Evolutionary conservation across 2,329 filamentous ascomycete species (phyloP).

Genomic region (Aspergillus fumigatiaffinis): DNA sequence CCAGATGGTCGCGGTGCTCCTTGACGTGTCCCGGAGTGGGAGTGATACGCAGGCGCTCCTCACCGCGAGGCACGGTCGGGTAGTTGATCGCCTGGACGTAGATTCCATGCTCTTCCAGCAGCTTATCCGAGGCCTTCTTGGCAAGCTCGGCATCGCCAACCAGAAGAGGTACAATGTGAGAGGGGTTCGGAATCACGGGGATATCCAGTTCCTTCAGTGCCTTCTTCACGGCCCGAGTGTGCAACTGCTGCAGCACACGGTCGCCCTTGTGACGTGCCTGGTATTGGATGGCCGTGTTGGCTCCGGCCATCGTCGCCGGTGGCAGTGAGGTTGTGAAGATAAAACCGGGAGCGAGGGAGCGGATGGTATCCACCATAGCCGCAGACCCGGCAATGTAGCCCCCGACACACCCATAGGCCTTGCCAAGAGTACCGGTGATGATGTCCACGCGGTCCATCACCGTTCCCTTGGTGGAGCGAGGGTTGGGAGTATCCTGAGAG

Average conservation of each 20-base stretch:
- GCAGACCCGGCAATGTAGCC: constrained; percentile 92
- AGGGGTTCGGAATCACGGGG: constrained; percentile 95
- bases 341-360: constrained; percentile 92
- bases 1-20: constrained; percentile 79
- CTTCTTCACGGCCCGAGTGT: constrained; percentile 91
- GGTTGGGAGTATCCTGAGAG: constrained; percentile 58
- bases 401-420: constrained; percentile 95
- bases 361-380: constrained; percentile 85
- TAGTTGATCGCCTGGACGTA: constrained; percentile 99
- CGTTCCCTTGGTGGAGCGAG: constrained; percentile 58
- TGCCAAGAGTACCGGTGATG: constrained; percentile 94
- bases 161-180: constrained; percentile 89
- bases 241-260: constrained; percentile 86
- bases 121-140: constrained; percentile 85
- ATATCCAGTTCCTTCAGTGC: constrained; percentile 75
- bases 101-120: constrained; percentile 84
- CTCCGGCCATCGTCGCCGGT: constrained; percentile 94
- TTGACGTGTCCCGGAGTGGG: constrained; percentile 89
- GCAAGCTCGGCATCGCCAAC: constrained; percentile 92
- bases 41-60: constrained; percentile 93
- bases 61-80: constrained; percentile 94
- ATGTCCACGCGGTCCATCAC: constrained; percentile 97
- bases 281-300: constrained; percentile 86
- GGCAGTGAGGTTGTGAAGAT: constrained; percentile 98
- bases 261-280: constrained; percentile 83